phyloP scores from a whole-genome alignment of 1,139 yeast genomes.

The Groenewaldozyma sp. region DNA sequence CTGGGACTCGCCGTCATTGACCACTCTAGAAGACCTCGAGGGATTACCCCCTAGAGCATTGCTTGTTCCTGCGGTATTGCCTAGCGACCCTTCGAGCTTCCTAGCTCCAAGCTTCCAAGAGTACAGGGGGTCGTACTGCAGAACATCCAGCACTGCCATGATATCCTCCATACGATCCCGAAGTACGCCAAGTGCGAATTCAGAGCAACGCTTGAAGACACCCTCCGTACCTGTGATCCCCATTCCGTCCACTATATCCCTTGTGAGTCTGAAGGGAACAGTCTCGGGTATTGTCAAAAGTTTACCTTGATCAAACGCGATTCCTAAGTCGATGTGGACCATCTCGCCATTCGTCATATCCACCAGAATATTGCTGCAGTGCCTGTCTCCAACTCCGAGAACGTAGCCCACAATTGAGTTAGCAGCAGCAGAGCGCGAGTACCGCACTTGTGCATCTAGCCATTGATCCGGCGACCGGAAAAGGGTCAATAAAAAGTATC shows the following conservation, averaged over 20 bases:
- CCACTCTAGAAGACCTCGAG: not conserved
- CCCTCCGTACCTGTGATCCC: conserved; percentile 82
- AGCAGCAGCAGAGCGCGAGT: conserved; percentile 75
- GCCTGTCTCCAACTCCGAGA: conserved; percentile 91
- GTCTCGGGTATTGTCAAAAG: conserved; percentile 79
- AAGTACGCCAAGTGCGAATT: conserved; percentile 60
- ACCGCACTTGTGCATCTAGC: conserved; percentile 56
- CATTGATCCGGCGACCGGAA: conserved; percentile 51
- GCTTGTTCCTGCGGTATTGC: not conserved
- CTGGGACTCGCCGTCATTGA: conserved; percentile 59
- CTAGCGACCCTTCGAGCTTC: conserved; percentile 2
- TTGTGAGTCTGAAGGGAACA: conserved; percentile 84
- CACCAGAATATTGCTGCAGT: conserved; percentile 79
- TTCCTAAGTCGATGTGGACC: conserved; percentile 91
- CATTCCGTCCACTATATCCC: conserved; percentile 89
- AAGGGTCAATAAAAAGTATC: conserved; percentile 60
- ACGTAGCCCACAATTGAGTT: conserved; percentile 81
- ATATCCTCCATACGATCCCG: conserved; percentile 61
- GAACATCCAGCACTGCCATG: conserved; percentile 71
- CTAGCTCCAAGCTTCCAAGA: conserved; percentile 77
- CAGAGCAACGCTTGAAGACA: conserved; percentile 60
- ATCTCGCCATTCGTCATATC: conserved; percentile 81
- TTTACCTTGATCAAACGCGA: conserved; percentile 84
- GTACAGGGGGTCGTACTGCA: conserved; percentile 87
- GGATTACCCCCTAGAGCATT: not conserved